Conservation (phyloP, 805 yeast genomes). For the Torulaspora quercuum region DNA sequence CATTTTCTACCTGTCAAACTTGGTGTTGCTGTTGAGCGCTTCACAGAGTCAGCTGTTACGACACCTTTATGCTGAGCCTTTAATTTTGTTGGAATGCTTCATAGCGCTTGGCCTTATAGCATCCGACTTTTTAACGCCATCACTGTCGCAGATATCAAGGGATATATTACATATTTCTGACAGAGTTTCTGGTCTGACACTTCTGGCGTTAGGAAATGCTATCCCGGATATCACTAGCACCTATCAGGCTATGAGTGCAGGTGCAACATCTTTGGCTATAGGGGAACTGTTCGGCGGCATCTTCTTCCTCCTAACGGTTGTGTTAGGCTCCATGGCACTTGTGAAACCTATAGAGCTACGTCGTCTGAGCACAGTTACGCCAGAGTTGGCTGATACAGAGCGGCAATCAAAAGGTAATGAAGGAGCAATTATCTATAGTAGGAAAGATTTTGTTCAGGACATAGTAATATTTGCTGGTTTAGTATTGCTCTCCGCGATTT, state of each 20-base stretch:
- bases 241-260: conserved; percentile 70
- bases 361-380: conserved; percentile 11
- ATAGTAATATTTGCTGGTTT: conserved; percentile 52
- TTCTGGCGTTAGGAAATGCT: conserved; percentile 89
- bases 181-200: conserved; percentile 77
- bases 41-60: conserved; percentile 6
- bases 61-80: conserved; percentile 20
- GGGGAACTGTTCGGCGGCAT: conserved; percentile 94
- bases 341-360: conserved; percentile 59
- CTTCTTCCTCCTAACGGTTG: conserved; percentile 72
- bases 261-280: conserved; percentile 73
- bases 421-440: conserved; percentile 30
- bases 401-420: conserved; percentile 6
- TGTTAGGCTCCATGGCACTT: conserved; percentile 74
- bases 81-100: conserved; percentile 44
- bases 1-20: conserved; percentile 14
- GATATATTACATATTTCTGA: conserved; percentile 59
- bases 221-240: conserved; percentile 87
- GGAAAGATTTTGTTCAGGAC: conserved; percentile 56
- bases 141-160: conserved; percentile 61
- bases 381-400: neutral
- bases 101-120: conserved; percentile 73
- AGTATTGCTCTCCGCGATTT: conserved; percentile 47
- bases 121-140: conserved; percentile 78
- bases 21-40: conserved; percentile 5